Percentiles rank a stretch among this genome's conserved stretches.
Evolutionary conservation across 139 green algal species (phyloP).

Genomic region (Tetradesmus lagerheimii): DNA sequence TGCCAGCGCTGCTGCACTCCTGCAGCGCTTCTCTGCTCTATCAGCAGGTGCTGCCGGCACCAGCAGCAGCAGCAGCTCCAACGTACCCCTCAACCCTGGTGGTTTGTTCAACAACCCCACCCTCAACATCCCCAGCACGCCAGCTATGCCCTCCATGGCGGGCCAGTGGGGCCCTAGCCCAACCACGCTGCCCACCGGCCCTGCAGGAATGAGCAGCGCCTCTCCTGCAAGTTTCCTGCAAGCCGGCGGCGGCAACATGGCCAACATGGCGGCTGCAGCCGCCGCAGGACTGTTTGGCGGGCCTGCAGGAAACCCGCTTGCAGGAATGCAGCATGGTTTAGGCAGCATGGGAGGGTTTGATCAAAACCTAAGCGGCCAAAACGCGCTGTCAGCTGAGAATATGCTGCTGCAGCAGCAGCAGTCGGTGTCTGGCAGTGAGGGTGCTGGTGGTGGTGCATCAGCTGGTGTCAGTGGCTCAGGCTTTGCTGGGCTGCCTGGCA

Average conservation of each 20-base stretch:
- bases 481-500: background rate
- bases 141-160: background rate
- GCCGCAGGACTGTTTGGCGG: background rate
- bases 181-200: background rate
- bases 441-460: background rate
- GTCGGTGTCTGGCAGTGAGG: conserved; percentile 2
- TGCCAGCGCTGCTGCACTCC: background rate
- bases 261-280: background rate
- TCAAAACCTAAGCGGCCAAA: background rate
- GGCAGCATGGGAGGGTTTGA: background rate
- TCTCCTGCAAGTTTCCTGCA: background rate
- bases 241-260: background rate
- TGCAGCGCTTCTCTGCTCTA: conserved; percentile 14
- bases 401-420: conserved; percentile 11
- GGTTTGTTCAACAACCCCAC: background rate
- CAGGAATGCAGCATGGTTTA: background rate
- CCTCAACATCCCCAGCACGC: background rate
- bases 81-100: too few relatives aligned
- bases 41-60: background rate
- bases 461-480: background rate
- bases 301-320: background rate
- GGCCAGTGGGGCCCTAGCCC: background rate
- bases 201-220: background rate
- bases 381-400: background rate
- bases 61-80: background rate